These are phyloP conservation scores for Lathyrus aphaca DNA, from an alignment of 306 rosid species.

Conservation along the genomic window DNA sequence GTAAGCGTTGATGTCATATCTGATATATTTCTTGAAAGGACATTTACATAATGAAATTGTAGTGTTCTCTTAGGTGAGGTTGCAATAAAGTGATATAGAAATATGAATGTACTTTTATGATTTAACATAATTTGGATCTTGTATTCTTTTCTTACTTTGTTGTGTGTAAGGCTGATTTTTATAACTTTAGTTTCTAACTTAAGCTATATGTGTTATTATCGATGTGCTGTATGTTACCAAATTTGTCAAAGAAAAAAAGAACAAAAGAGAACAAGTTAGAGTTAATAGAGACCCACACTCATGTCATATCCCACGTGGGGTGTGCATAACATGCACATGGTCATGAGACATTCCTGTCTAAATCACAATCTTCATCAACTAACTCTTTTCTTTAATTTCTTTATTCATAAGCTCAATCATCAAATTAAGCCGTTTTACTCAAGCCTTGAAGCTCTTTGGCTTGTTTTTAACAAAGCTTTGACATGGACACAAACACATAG, in stretches of 20 bases:
- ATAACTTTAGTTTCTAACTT: slow-evolving; percentile 47
- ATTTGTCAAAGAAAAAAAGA: slow-evolving; percentile 46
- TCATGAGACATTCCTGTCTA: slow-evolving; percentile 65
- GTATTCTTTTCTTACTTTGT: slow-evolving; percentile 24
- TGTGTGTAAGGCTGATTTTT: slow-evolving; percentile 46
- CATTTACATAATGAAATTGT: background rate
- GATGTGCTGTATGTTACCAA: slow-evolving; percentile 49
- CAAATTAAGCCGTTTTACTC: slow-evolving; percentile 29
- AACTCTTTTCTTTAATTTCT: background rate
- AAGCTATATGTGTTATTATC: slow-evolving; percentile 31
- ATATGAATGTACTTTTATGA: slow-evolving; percentile 33
- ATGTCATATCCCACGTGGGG: slow-evolving; percentile 73
- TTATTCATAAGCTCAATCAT: slow-evolving; percentile 36
- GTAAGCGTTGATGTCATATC: too few species aligned
- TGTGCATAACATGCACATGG: slow-evolving; percentile 74
- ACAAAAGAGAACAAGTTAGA: slow-evolving; percentile 47
- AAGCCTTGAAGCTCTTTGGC: slow-evolving; percentile 44
- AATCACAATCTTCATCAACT: slow-evolving; percentile 43
- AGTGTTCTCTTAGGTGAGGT: slow-evolving; percentile 25
- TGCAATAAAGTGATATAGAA: slow-evolving; percentile 22
- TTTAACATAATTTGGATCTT: slow-evolving; percentile 20
- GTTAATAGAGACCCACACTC: slow-evolving; percentile 70
- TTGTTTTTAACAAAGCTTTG: background rate
- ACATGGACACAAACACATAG: too few species aligned
- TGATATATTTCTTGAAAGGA: slow-evolving; percentile 24